phyloP scores from a whole-genome alignment of 805 yeast genomes.

The Cyberlindnera lachancei region DNA sequence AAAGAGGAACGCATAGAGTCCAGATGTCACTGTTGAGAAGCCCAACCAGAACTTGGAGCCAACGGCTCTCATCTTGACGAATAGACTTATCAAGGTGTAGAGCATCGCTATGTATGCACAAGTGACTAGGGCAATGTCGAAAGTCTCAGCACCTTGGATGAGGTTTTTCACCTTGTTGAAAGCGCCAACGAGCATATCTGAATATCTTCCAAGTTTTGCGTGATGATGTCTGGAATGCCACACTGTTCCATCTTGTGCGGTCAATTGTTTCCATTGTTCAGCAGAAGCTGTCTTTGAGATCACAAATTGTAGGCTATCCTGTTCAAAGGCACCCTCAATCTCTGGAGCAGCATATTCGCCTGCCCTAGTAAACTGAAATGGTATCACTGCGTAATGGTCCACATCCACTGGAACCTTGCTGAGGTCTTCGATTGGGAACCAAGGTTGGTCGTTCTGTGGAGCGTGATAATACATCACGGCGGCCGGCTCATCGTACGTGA shows the following conservation, averaged over 20 bases:
- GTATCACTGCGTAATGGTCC: slow-evolving; percentile 42
- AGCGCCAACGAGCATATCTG: slow-evolving; percentile 39
- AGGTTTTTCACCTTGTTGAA: slow-evolving; percentile 35
- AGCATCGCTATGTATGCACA: slow-evolving; percentile 84
- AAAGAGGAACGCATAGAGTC: slow-evolving; percentile 75
- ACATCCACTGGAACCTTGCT: slow-evolving; percentile 30
- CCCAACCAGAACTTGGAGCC: slow-evolving; percentile 90
- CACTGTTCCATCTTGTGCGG: slow-evolving; percentile 35
- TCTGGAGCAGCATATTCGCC: slow-evolving; percentile 35
- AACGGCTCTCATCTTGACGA: slow-evolving; percentile 61
- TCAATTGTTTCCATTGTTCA: slow-evolving; percentile 9
- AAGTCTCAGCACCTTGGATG: slow-evolving; percentile 69
- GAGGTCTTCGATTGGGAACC: slow-evolving; percentile 42
- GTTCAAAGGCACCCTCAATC: slow-evolving; percentile 31
- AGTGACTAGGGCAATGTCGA: slow-evolving; percentile 73
- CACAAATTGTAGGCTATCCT: slow-evolving; percentile 35
- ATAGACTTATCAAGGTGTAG: slow-evolving; percentile 70
- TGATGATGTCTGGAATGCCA: slow-evolving; percentile 55
- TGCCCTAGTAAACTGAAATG: slow-evolving; percentile 48
- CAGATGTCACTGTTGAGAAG: slow-evolving; percentile 67
- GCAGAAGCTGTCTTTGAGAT: slow-evolving; percentile 9
- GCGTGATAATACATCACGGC: slow-evolving; percentile 27
- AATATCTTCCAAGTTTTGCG: slow-evolving; percentile 48
- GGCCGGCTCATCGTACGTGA: slow-evolving; percentile 24
- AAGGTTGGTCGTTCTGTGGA: slow-evolving; percentile 26